Percentiles rank a stretch among this genome's conserved stretches.
Conservation (phyloP, 768 basidiomycete species). For the Macrolepiota dolichaula region DNA sequence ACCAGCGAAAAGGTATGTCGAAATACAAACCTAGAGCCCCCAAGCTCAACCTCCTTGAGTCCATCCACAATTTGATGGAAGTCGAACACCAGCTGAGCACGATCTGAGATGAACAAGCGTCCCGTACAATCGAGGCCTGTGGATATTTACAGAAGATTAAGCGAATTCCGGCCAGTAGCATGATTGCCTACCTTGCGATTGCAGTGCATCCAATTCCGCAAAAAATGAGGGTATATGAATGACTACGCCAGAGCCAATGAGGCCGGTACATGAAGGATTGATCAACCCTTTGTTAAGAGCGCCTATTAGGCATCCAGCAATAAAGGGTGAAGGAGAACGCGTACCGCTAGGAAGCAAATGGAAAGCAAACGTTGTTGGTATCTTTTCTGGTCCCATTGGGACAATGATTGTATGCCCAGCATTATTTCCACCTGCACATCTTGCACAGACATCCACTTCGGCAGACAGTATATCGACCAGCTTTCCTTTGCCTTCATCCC, state of each 20-base stretch:
- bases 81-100: constrained; percentile 96
- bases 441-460: constrained; percentile 86
- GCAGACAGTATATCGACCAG: constrained; percentile 95
- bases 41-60: constrained; percentile 95
- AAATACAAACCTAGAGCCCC: constrained; percentile 65
- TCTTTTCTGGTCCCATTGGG: constrained; percentile 60
- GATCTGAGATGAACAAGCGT: constrained; percentile 90
- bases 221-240: constrained; percentile 96
- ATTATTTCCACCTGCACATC: constrained; percentile 98
- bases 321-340: constrained; percentile 18
- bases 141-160: not conserved
- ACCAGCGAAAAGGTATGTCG: not conserved
- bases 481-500: constrained; percentile 93
- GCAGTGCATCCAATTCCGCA: constrained; percentile 81
- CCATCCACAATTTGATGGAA: constrained; percentile 99
- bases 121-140: constrained; percentile 81
- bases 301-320: not conserved
- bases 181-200: constrained; percentile 65
- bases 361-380: constrained; percentile 80
- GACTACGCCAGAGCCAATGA: constrained; percentile 96
- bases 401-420: constrained; percentile 98
- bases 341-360: constrained; percentile 91
- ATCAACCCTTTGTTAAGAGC: constrained; percentile 57
- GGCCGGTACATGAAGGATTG: constrained; percentile 78
- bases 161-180: not conserved